These are phyloP conservation scores for Delitschia confertaspora DNA, from an alignment of 495 filamentous ascomycete genomes.

Conservation along the genomic window DNA sequence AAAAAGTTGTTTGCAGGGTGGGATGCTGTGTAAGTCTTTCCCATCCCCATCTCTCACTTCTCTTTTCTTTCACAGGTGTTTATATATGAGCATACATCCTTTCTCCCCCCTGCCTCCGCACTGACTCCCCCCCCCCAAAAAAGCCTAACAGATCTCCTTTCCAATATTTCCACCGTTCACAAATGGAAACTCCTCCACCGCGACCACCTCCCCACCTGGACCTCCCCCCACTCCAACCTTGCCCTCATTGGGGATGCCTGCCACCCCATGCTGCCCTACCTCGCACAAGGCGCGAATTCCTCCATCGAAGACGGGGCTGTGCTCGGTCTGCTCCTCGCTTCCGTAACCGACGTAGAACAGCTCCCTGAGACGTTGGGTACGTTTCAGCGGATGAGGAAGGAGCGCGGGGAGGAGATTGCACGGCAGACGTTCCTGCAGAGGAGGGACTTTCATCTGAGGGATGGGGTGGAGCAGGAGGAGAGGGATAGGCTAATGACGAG, in stretches of 20 bases:
- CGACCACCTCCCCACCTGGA: slow-evolving; percentile 47
- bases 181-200: slow-evolving; percentile 64
- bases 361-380: slow-evolving; percentile 1
- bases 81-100: too few species aligned
- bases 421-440: slow-evolving; percentile 22
- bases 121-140: too few species aligned
- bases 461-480: slow-evolving; percentile 21
- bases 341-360: not conserved
- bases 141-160: slow-evolving; percentile 42
- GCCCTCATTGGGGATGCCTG: slow-evolving; percentile 60
- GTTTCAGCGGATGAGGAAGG: slow-evolving; percentile 22
- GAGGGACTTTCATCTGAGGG: slow-evolving; percentile 16
- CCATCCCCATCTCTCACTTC: not conserved
- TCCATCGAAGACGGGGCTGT: slow-evolving; percentile 47
- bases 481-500: slow-evolving; percentile 19
- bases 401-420: slow-evolving; percentile 15
- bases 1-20: slow-evolving; percentile 49
- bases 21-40: slow-evolving; percentile 33
- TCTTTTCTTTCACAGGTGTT: too few species aligned
- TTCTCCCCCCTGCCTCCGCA: too few species aligned
- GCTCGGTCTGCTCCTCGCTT: slow-evolving; percentile 39
- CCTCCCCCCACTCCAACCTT: slow-evolving; percentile 45
- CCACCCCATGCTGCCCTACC: slow-evolving; percentile 60
- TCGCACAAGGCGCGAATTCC: slow-evolving; percentile 47
- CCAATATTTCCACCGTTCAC: slow-evolving; percentile 46